Evolutionary conservation across 2,329 filamentous ascomycete genomes (phyloP), one percentile per base, ranked within the genome.

Genomic region (Trichophyton schoenleinii): DNA sequence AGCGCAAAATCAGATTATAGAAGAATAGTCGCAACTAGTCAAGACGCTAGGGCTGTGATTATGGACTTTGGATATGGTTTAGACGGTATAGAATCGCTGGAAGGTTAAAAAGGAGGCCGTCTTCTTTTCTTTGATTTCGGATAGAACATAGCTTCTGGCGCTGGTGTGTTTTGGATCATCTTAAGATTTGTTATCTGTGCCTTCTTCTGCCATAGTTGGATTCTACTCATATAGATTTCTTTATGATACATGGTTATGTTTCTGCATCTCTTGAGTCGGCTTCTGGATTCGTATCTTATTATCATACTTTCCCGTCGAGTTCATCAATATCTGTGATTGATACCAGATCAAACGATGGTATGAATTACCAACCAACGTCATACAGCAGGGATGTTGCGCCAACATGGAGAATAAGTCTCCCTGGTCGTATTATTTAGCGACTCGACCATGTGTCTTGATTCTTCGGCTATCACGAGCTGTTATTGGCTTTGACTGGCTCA

Each of bases 1-100:
- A 91, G 89, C 65, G 94, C 94, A 59, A 96, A 96, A 80, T 91
- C 89, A 65, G 92, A 99, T 71, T 97, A 97, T 74, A 82, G 92
- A 63, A 85, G 94, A 64, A 94, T 99, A 65, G 89, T 99, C 64
- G 94, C 90, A 68, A 95, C 92, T 0, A 94, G 91, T 58, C 94
- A 99, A 74, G 91, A 96, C 69, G 88, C 91, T 38, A 87, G 95
- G 71, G 91, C 95, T 59, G 77, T 97, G 62, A 87, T 99, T 63
- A 87, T 97, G 80, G 94, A 99, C 76, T 99, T 97, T 77, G 94
- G 84, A 15, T 82, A 81, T 68, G 65, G 65, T 15, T 44, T 66
- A 41, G 65, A 79, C 63, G 80, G 80, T 34, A 77, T 80, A 63
- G 79, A 83, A 34, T 68, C 81, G 63, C 70, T 84, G 62, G 75